Base-by-base conservation (phyloP, 257 asterid genomes). In the Anisodus acutangulus region DNA sequence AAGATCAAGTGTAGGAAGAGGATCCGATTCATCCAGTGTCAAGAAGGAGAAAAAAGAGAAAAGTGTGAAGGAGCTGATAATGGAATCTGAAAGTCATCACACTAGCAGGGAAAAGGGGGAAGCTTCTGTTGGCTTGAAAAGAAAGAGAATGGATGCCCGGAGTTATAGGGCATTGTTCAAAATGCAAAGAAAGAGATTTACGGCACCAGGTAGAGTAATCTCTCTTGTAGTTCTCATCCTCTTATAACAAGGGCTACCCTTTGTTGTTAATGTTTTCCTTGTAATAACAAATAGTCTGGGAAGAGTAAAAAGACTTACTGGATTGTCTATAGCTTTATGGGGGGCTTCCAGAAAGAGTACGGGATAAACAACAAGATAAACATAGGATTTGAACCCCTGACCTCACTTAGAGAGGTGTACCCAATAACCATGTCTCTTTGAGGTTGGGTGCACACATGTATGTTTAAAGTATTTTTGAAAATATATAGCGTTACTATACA, bases 41-140 rank as follows among this genome's bases (percentile, higher is more conserved):
- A 88, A 87, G 51, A 64, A 59, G 55, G 63, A 85, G 63, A 78
- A 57, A 83, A 79, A 87, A 87, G 89, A 87, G 91, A 91, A 90
- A 87, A 87, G 79, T 43, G 78, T 91, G 81, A 84, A 84, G 47
- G 88, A 90, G 87, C 86, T 83, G 86, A 87, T 89, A 5, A 81
- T 84, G 93, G 95, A 91, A 80, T 59, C 91, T 71, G 84, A 22
- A 79, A 87, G 87, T 53, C 84, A 87, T 87, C 45, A 16, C 63
- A 58, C 60, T 4, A n/a, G 81, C 82, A 81, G 85, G 55, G 86
- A 86, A 82, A 81, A 86, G 68, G 86, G 84, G 81, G 45, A 13
- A 60, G 86, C 84, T 60, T 84, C 90, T 59, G 71, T 60, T 88
- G 60, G 86, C 82, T 19, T 66, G 86, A 83, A 83, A 83, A 72